Conservation (phyloP, 129 eudicot species). For the Chrysanthemum lavandulifolium region DNA sequence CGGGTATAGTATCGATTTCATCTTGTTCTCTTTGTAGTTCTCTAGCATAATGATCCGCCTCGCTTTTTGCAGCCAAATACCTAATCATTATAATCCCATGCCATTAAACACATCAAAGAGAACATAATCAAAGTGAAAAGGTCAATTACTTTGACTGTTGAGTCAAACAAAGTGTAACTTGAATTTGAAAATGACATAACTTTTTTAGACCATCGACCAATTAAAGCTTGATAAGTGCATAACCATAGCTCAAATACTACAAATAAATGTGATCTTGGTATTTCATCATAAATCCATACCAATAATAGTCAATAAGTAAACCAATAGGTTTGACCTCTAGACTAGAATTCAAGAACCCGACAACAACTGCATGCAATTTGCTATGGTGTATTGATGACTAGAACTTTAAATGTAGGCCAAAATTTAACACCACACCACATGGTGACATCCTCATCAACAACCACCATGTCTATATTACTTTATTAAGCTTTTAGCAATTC, state of each 20-base stretch:
- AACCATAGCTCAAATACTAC: background rate
- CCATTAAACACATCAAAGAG: constrained; percentile 9
- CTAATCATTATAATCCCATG: constrained; percentile 35
- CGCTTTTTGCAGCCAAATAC: constrained; percentile 93
- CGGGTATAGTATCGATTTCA: constrained; percentile 84
- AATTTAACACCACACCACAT: constrained; percentile 3
- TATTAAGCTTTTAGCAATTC: too few species aligned
- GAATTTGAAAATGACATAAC: background rate
- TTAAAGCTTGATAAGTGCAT: constrained; percentile 15
- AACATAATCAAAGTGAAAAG: constrained; percentile 13
- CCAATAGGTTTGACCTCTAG: background rate
- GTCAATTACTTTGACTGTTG: constrained; percentile 1
- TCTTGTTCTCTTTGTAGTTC: constrained; percentile 84
- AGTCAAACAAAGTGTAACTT: constrained; percentile 5
- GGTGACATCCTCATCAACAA: constrained; percentile 6
- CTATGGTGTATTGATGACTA: background rate
- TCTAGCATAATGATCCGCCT: constrained; percentile 80
- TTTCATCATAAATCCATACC: constrained; percentile 5
- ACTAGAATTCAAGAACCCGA: background rate
- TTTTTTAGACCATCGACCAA: background rate
- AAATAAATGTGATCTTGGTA: background rate
- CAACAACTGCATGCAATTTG: constrained; percentile 19
- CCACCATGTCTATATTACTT: background rate
- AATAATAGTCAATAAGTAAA: background rate
- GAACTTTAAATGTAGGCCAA: background rate